phyloP scores from a whole-genome alignment of 2,329 filamentous ascomycete species.

The Venturia effusa region DNA sequence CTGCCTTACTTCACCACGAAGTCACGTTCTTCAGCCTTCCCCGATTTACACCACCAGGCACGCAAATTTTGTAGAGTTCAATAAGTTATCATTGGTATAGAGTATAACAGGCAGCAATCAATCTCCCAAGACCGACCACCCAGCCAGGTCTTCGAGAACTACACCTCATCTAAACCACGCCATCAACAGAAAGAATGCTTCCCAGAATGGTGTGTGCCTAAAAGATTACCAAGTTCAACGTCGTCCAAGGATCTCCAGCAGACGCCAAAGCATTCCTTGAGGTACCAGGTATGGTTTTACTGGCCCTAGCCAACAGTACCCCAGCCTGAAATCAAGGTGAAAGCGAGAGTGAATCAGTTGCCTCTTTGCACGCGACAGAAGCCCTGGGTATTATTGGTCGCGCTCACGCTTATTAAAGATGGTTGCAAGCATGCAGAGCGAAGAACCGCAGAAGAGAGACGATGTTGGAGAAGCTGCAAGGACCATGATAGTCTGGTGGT shows the following conservation, averaged over 20 bases:
- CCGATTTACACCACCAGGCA: background rate
- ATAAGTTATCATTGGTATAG: background rate
- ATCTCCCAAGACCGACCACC: background rate
- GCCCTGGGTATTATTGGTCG: background rate
- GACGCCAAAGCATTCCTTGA: background rate
- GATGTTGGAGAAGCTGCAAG: background rate
- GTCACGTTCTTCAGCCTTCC: background rate
- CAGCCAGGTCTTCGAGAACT: background rate
- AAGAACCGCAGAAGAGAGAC: background rate
- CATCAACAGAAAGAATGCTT: background rate
- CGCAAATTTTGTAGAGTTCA: background rate
- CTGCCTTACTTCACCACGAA: background rate
- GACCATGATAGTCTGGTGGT: background rate
- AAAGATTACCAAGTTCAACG: background rate
- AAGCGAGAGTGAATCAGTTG: background rate
- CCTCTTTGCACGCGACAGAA: background rate
- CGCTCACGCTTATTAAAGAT: background rate
- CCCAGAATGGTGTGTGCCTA: background rate
- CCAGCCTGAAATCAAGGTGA: background rate
- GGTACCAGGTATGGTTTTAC: background rate
- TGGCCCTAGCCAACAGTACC: background rate
- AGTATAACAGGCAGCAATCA: background rate
- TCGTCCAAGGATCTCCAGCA: background rate
- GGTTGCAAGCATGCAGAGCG: background rate
- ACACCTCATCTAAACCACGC: background rate